Conservation (phyloP, 176 grass and related monocot species). For the Zea luxurians region DNA sequence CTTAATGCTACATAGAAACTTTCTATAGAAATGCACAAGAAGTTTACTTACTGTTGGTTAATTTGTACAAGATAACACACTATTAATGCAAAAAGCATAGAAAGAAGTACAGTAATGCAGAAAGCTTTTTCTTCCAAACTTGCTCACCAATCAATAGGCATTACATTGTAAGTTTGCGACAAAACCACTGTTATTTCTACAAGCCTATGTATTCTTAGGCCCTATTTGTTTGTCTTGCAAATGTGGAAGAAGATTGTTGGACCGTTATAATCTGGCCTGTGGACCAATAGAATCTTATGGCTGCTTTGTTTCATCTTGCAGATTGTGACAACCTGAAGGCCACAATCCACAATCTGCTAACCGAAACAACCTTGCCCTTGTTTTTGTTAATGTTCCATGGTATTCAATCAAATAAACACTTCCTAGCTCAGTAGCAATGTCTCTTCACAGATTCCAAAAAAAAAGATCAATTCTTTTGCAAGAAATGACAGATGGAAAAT, state of each 20-base stretch:
- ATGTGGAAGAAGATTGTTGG: background rate
- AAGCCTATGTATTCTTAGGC: background rate
- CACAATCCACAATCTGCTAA: background rate
- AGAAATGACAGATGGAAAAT: background rate
- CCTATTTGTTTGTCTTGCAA: background rate
- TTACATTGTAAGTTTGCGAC: background rate
- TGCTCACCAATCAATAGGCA: background rate
- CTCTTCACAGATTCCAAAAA: background rate
- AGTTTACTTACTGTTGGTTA: background rate
- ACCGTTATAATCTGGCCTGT: background rate
- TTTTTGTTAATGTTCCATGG: background rate
- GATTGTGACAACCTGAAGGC: background rate
- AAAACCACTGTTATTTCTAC: background rate
- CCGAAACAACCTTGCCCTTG: background rate
- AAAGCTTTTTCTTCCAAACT: background rate
- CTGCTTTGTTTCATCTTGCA: background rate
- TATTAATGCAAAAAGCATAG: background rate
- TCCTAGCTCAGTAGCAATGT: background rate
- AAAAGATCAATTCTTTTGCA: background rate
- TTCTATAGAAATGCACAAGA: background rate
- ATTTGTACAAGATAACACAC: conserved; percentile 8
- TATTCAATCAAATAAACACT: background rate
- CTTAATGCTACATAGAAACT: background rate
- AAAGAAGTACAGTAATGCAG: background rate
- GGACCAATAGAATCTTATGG: background rate